Percentiles rank a stretch among this genome's conserved stretches.
Conservation (phyloP, 257 asterid genomes). For the Solanum tarijense region DNA sequence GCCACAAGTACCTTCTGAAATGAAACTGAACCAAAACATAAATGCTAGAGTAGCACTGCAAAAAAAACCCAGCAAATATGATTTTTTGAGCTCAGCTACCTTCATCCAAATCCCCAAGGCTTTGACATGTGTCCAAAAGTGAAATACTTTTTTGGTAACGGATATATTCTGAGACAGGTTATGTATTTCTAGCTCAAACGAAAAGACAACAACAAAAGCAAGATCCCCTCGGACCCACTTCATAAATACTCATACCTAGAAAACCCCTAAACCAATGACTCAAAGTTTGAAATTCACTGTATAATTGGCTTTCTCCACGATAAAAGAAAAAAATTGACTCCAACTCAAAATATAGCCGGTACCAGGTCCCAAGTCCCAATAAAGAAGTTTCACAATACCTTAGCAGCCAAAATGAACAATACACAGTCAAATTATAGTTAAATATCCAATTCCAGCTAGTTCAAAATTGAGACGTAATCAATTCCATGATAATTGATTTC, state of each 20-base stretch:
- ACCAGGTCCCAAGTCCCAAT: neutral
- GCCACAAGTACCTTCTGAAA: neutral
- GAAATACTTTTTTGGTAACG: neutral
- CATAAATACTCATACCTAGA: neutral
- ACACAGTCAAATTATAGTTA: neutral
- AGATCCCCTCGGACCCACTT: neutral
- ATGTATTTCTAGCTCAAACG: neutral
- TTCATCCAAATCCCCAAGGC: neutral
- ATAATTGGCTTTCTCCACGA: neutral
- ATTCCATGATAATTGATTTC: neutral
- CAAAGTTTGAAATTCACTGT: neutral
- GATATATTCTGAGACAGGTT: neutral
- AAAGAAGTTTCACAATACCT: neutral
- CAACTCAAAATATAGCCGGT: neutral
- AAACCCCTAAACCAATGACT: neutral
- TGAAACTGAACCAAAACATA: neutral
- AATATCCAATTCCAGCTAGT: neutral
- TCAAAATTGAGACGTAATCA: neutral
- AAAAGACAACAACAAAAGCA: neutral
- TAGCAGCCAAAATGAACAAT: neutral
- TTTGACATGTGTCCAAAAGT: neutral
- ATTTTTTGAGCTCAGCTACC: neutral
- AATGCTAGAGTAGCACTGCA: neutral
- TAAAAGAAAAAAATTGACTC: neutral
- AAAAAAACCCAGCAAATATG: neutral